phyloP scores from a whole-genome alignment of 805 yeast species.

The Wickerhamiella cacticola region DNA sequence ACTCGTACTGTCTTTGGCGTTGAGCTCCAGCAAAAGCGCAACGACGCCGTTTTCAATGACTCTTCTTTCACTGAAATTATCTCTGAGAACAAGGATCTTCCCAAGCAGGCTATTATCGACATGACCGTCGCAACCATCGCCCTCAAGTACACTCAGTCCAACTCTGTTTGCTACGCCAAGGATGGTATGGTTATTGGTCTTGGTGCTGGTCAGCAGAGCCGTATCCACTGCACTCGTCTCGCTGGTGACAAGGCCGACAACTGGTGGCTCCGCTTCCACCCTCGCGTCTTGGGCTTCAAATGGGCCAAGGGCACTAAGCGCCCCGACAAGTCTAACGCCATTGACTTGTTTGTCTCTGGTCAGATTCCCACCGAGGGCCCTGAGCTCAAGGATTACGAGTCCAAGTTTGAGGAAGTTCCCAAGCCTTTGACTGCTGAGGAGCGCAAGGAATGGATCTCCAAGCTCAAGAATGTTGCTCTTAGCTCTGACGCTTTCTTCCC shows the following conservation, averaged over 20 bases:
- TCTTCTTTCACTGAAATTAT: conserved; percentile 86
- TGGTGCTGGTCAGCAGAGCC: conserved; percentile 99
- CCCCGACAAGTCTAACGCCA: conserved; percentile 97
- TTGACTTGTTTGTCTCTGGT: conserved; percentile 81
- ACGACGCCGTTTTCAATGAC: conserved; percentile 89
- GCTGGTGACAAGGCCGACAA: conserved; percentile 99
- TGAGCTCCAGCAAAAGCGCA: conserved; percentile 90
- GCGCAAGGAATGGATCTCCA: conserved; percentile 73
- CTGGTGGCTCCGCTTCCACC: conserved; percentile 99
- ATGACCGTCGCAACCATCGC: conserved; percentile 96
- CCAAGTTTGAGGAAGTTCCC: conserved; percentile 78
- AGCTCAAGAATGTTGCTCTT: conserved; percentile 75
- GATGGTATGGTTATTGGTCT: conserved; percentile 98
- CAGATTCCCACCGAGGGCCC: conserved; percentile 89
- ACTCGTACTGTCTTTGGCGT: conserved; percentile 94
- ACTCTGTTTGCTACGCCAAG: conserved; percentile 96
- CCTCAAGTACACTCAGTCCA: conserved; percentile 93
- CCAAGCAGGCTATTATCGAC: conserved; percentile 88
- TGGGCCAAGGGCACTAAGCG: conserved; percentile 98
- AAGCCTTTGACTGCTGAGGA: conserved; percentile 70
- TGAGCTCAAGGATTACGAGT: conserved; percentile 82
- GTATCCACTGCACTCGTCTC: conserved; percentile 97
- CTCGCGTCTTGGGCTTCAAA: conserved; percentile 78
- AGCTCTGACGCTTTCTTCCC: conserved; percentile 99
- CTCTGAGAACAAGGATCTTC: conserved; percentile 70